Conservation (phyloP, 78 protist species). For the Dictyostelium firmibasis region DNA sequence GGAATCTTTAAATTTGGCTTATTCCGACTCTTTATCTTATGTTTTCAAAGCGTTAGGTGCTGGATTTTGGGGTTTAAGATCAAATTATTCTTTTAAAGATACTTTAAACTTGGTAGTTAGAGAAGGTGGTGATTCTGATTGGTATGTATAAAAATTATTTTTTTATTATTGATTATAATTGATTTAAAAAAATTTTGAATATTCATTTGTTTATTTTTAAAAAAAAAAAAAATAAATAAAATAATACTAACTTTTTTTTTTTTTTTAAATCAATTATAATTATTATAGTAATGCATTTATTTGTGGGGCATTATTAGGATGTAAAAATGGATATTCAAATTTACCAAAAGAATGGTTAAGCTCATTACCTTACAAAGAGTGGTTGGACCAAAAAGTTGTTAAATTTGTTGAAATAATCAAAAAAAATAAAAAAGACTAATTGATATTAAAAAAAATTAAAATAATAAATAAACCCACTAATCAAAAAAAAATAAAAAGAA, state of each 20-base stretch:
- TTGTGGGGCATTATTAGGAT: constrained; percentile 68
- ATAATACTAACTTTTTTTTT: not conserved
- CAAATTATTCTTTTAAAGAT: constrained; percentile 67
- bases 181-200: no score
- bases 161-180: no score
- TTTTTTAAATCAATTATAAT: not conserved
- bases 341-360: constrained; percentile 80
- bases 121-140: constrained; percentile 80
- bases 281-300: constrained; percentile 57
- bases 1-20: constrained; percentile 34
- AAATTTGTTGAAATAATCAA: constrained; percentile 43
- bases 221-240: no score
- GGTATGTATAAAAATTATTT: not conserved
- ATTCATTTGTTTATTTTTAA: not conserved
- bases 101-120: constrained; percentile 50
- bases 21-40: constrained; percentile 33
- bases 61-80: constrained; percentile 79
- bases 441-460: not conserved
- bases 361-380: constrained; percentile 61
- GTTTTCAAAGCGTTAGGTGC: constrained; percentile 78
- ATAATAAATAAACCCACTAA: not conserved
- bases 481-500: not conserved
- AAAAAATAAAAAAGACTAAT: constrained; percentile 3
- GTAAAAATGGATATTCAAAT: constrained; percentile 53
- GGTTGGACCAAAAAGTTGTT: constrained; percentile 68